These are phyloP conservation scores for Chionographis japonica DNA, from an alignment of 106 monocot genomes.

Conservation along the genomic window DNA sequence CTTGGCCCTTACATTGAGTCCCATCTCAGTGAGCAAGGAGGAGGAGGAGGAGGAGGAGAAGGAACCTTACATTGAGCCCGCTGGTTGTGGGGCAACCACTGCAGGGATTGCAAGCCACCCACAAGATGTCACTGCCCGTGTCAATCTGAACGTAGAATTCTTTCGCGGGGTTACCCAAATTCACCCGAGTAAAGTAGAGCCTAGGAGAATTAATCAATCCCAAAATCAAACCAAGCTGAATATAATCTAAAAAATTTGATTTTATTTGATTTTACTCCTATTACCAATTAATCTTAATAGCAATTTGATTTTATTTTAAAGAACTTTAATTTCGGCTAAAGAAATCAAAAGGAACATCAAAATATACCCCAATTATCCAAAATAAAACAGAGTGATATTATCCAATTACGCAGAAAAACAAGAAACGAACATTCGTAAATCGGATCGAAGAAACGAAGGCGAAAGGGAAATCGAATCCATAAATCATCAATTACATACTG, in stretches of 20 bases:
- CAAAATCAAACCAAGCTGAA: neutral
- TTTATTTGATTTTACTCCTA: too few species aligned
- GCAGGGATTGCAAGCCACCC: conserved; percentile 87
- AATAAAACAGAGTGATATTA: too few species aligned
- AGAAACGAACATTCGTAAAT: neutral
- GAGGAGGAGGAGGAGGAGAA: neutral
- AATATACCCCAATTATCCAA: neutral
- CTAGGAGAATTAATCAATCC: conserved; percentile 15
- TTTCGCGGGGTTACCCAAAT: conserved; percentile 81
- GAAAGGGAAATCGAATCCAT: neutral
- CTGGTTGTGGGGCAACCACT: conserved; percentile 69
- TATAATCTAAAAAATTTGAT: neutral
- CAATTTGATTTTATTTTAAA: too few species aligned
- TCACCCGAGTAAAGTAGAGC: conserved; percentile 73
- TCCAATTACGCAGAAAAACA: neutral
- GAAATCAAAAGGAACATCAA: neutral
- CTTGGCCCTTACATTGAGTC: neutral
- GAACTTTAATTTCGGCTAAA: too few species aligned
- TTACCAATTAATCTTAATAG: too few species aligned
- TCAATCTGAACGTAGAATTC: conserved; percentile 98
- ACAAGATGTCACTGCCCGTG: conserved; percentile 94
- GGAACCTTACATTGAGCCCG: conserved; percentile 65
- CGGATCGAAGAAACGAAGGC: neutral
- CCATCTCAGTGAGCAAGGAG: too few species aligned
- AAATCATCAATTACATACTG: neutral